Base-by-base conservation (phyloP, 164 flowering plant genomes). In the Taxillus chinensis region DNA sequence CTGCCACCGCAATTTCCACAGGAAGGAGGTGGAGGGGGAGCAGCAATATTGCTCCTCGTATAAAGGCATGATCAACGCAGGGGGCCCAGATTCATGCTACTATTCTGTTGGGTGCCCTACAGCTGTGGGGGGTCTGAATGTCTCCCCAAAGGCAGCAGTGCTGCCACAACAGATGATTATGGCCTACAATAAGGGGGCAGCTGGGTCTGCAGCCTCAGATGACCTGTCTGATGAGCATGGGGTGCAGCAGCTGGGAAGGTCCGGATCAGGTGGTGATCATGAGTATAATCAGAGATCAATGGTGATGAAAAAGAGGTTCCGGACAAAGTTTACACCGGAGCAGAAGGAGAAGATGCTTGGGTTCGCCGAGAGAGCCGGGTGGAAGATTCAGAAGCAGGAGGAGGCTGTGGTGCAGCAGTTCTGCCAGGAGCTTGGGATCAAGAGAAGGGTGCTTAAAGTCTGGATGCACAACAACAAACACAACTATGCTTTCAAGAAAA, bases 261-360 rank as follows among this genome's bases (percentile, higher is more conserved):
- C 14, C 14, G 56, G 56, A 1, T 5, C 12, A 14, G 16, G 56
- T 6, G 13, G 14, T 17, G 17, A 14, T 8, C 37, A 38, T 15
- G 58, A 16, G 11, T 2, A 27, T 27, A 27, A 27, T 27, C 27
- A 27, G 27, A 27, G 27, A 27, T 5, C 37, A 5, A 8, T 7
- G 13, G 51, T 48, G 4, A 48, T 48, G 4, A 55, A 38, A 38
- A 55, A 55, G 8, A 55, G 58, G 58, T 55, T 55, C 8, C 7
- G 58, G 58, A 55, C 58, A 0, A 55, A 55, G 13, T 55, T 55
- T 38, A 55, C 39, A 3, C 37, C n/a, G 58, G 40, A 17, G 37
- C 58, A 55, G 58, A 55, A 55, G 58, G 58, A 55, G 58, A 55
- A 11, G 58, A 55, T 55, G 58, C 58, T 55, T 8, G 39, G 40